Percentiles rank a stretch among this genome's conserved stretches.
Conservation (phyloP, 805 yeast genomes). For the Candida boidinii region DNA sequence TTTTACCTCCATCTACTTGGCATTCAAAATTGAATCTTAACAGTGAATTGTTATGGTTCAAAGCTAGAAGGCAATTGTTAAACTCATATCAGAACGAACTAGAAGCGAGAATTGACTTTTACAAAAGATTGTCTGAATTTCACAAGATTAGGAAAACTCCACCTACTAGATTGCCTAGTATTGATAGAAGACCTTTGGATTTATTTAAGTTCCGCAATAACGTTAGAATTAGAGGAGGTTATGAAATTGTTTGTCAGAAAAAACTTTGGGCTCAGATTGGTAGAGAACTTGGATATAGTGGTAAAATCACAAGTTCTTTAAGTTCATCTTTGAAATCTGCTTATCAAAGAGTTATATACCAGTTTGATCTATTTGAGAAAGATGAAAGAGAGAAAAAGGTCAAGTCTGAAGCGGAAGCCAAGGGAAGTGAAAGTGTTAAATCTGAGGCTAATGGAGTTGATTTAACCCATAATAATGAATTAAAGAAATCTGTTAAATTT, state of each 20-base stretch:
- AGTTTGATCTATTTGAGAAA: slow-evolving; percentile 11
- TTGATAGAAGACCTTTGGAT: slow-evolving; percentile 61
- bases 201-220: slow-evolving; percentile 47
- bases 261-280: slow-evolving; percentile 82
- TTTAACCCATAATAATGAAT: too few relatives aligned
- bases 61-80: slow-evolving; percentile 38
- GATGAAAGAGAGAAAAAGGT: slow-evolving; percentile 7
- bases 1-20: slow-evolving; percentile 51
- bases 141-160: slow-evolving; percentile 25
- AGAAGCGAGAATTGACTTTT: slow-evolving; percentile 36
- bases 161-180: slow-evolving; percentile 46
- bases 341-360: slow-evolving; percentile 36
- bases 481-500: too few relatives aligned
- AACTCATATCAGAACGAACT: slow-evolving; percentile 35
- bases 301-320: slow-evolving; percentile 61
- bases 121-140: slow-evolving; percentile 34
- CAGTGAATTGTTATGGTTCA: slow-evolving; percentile 43
- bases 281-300: slow-evolving; percentile 69
- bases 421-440: too few relatives aligned
- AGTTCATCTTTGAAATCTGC: slow-evolving; percentile 59
- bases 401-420: neutral
- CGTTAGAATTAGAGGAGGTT: slow-evolving; percentile 63
- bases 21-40: slow-evolving; percentile 25
- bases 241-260: slow-evolving; percentile 47
- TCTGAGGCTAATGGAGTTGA: too few relatives aligned